Conservation (phyloP, 108 stramenopile genomes). For the Hondaea fermentalgiana region DNA sequence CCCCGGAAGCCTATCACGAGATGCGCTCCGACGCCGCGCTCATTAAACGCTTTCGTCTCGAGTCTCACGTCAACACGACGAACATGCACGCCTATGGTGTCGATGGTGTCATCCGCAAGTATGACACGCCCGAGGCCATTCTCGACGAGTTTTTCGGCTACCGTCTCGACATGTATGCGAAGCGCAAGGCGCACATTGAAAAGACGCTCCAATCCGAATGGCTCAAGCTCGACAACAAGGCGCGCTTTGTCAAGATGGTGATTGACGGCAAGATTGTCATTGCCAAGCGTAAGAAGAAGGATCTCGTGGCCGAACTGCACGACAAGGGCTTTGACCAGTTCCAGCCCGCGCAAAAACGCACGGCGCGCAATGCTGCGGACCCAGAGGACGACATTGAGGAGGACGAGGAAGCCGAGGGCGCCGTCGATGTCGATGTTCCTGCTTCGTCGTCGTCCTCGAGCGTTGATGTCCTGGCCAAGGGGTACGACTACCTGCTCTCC, state of each 20-base stretch:
- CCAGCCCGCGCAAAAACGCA: constrained; percentile 22
- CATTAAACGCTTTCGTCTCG: constrained; percentile 84
- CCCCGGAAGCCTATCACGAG: constrained; percentile 61
- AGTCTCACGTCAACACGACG: constrained; percentile 61
- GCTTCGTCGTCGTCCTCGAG: too few species aligned
- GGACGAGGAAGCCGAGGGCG: constrained; percentile 34
- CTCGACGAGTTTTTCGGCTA: constrained; percentile 73
- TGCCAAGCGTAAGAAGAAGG: constrained; percentile 76
- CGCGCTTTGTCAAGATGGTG: constrained; percentile 89
- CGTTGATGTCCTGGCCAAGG: constrained; percentile 59
- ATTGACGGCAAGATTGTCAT: constrained; percentile 79
- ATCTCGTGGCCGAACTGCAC: constrained; percentile 73
- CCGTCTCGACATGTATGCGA: constrained; percentile 74
- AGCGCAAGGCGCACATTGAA: constrained; percentile 65
- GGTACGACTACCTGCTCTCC: constrained; percentile 95
- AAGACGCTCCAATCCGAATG: constrained; percentile 39
- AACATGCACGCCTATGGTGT: constrained; percentile 93
- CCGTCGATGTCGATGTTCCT: background rate
- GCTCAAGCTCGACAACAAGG: constrained; percentile 84
- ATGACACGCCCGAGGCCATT: constrained; percentile 59
- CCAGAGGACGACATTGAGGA: constrained; percentile 31
- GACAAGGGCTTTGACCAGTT: constrained; percentile 72
- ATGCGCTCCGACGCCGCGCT: constrained; percentile 62
- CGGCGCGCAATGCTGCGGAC: background rate
- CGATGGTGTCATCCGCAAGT: constrained; percentile 72